These are phyloP conservation scores for Eutrema yunnanense DNA, from an alignment of 345 rosid species.

Conservation along the genomic window DNA sequence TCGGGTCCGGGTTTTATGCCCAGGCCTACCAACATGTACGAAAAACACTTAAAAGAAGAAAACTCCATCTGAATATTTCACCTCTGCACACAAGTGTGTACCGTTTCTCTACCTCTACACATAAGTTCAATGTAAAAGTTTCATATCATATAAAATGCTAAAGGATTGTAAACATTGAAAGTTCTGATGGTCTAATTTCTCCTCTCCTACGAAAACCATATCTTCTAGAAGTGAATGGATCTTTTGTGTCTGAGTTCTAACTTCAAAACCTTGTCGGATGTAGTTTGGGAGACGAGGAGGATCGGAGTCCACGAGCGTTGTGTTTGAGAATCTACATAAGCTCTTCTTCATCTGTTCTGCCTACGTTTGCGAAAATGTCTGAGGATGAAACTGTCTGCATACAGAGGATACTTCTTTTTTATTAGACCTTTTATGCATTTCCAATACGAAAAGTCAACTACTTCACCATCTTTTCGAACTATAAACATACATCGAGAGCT, in stretches of 20 bases:
- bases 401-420: slow-evolving; percentile 80
- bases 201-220: slow-evolving; percentile 13
- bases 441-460: slow-evolving; percentile 91
- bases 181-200: slow-evolving; percentile 5
- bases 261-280: slow-evolving; percentile 21
- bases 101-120: background rate
- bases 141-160: slow-evolving; percentile 7
- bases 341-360: slow-evolving; percentile 37
- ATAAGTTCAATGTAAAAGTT: slow-evolving; percentile 1
- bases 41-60: no score
- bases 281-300: background rate
- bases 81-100: background rate
- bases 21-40: no score
- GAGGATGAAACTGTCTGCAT: slow-evolving; percentile 86
- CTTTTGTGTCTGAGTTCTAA: slow-evolving; percentile 7
- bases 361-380: slow-evolving; percentile 71
- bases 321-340: slow-evolving; percentile 24
- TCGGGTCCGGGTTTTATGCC: no score
- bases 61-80: background rate
- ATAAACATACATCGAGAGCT: slow-evolving; percentile 78
- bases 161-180: background rate
- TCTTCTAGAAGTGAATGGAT: slow-evolving; percentile 7
- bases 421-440: slow-evolving; percentile 93
- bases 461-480: slow-evolving; percentile 70
- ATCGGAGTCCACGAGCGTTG: slow-evolving; percentile 3